Conservation (phyloP, 306 rosid species). For the Arachis stenosperma region DNA sequence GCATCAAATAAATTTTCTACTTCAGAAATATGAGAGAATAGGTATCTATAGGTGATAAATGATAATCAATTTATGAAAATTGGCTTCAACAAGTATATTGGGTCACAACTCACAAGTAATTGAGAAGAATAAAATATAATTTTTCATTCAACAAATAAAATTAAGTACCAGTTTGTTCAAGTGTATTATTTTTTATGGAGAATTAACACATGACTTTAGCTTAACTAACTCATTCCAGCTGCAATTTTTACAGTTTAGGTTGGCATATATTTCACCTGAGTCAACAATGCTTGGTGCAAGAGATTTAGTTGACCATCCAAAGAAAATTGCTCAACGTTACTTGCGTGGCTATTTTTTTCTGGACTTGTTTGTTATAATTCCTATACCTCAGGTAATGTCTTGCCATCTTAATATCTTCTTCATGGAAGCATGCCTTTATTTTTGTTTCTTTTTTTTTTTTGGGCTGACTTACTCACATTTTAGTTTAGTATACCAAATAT, state of each 20-base stretch:
- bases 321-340: slow-evolving; percentile 69
- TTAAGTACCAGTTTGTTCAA: too few species aligned
- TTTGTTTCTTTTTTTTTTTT: neutral
- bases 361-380: slow-evolving; percentile 67
- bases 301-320: slow-evolving; percentile 83
- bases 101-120: too few species aligned
- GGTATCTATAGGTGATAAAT: neutral
- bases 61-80: too few species aligned
- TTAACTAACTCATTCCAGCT: slow-evolving; percentile 10
- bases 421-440: neutral
- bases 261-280: slow-evolving; percentile 88
- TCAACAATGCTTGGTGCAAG: slow-evolving; percentile 87
- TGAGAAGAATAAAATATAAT: neutral
- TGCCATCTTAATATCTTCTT: neutral
- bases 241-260: slow-evolving; percentile 63
- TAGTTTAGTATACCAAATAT: neutral
- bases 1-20: neutral
- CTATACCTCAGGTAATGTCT: slow-evolving; percentile 78
- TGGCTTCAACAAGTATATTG: too few species aligned
- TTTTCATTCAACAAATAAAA: neutral
- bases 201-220: neutral
- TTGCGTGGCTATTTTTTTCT: slow-evolving; percentile 57
- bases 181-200: too few species aligned
- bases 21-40: neutral
- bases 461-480: neutral